Conservation (phyloP, 208 protist genomes). For the Trypanosoma conorhini region DNA sequence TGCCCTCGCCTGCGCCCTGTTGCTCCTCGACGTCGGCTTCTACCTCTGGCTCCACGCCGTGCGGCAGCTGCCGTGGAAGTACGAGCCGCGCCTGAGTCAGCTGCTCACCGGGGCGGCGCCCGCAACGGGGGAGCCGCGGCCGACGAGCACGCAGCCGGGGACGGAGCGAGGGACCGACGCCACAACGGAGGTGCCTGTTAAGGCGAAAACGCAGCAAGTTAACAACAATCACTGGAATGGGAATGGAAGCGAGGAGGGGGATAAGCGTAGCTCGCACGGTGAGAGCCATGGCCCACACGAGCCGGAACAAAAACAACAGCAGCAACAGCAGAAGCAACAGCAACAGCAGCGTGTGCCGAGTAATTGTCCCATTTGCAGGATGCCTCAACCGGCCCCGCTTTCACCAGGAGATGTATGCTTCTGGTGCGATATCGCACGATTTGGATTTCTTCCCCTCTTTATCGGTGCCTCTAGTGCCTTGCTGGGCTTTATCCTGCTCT, state of each 20-base stretch:
- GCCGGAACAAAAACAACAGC: background rate
- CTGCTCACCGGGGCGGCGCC: constrained; percentile 15
- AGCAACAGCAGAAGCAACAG: background rate
- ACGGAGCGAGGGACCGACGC: background rate
- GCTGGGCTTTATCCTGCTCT: constrained; percentile 37
- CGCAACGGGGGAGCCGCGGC: background rate
- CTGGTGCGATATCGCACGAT: constrained; percentile 60
- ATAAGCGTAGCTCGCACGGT: no score
- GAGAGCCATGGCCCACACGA: background rate
- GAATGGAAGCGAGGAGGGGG: background rate
- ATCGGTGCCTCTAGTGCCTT: constrained; percentile 31
- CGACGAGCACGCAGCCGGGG: background rate
- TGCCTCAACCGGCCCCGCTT: constrained; percentile 32
- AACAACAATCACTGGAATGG: background rate
- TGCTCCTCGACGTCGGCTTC: constrained; percentile 31
- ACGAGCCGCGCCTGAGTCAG: constrained; percentile 45
- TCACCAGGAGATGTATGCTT: constrained; percentile 59
- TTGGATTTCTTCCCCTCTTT: constrained; percentile 46
- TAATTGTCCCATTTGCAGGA: constrained; percentile 59
- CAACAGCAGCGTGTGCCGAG: constrained; percentile 11
- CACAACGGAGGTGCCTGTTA: background rate
- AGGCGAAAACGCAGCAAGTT: background rate
- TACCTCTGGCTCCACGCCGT: constrained; percentile 49
- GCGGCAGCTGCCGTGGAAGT: constrained; percentile 62
- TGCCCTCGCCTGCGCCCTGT: constrained; percentile 38